phyloP scores from a whole-genome alignment of 225 moss, liverwort and hornwort genomes.

The Takakia lepidozioides region DNA sequence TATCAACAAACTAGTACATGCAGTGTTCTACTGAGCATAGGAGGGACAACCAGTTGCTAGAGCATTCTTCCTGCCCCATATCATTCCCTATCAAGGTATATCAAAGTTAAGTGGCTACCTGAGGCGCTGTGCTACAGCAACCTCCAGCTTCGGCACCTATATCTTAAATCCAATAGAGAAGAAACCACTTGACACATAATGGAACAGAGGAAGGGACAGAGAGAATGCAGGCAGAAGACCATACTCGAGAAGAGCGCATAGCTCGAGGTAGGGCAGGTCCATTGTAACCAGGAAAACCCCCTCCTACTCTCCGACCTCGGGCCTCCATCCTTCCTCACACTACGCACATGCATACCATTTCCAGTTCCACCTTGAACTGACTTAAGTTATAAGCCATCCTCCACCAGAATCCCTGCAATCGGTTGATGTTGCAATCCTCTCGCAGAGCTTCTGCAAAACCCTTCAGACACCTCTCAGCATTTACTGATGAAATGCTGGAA shows the following conservation, averaged over 20 bases:
- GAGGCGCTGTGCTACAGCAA: too few relatives aligned
- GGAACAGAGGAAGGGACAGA: neutral
- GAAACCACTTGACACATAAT: neutral
- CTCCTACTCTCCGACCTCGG: conserved; percentile 19
- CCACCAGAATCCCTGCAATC: too few relatives aligned
- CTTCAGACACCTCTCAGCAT: too few relatives aligned
- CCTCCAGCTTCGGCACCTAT: too few relatives aligned
- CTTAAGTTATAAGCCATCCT: too few relatives aligned
- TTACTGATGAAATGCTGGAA: too few relatives aligned
- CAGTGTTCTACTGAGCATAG: too few relatives aligned
- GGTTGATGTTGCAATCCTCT: too few relatives aligned
- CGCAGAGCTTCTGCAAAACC: too few relatives aligned
- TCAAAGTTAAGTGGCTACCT: too few relatives aligned
- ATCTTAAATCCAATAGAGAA: neutral
- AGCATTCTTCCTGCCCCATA: neutral
- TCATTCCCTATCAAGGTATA: neutral
- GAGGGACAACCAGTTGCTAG: neutral
- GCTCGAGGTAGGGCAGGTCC: conserved; percentile 19
- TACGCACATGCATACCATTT: neutral
- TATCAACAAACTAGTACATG: too few relatives aligned
- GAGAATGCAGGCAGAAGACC: neutral
- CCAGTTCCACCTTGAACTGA: too few relatives aligned
- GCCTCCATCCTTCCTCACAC: conserved; percentile 23
- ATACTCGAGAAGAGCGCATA: conserved; percentile 27
- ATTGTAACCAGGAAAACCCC: conserved; percentile 13